These are phyloP conservation scores for Artemisia annua DNA, from an alignment of 129 eudicot genomes.

Conservation along the genomic window DNA sequence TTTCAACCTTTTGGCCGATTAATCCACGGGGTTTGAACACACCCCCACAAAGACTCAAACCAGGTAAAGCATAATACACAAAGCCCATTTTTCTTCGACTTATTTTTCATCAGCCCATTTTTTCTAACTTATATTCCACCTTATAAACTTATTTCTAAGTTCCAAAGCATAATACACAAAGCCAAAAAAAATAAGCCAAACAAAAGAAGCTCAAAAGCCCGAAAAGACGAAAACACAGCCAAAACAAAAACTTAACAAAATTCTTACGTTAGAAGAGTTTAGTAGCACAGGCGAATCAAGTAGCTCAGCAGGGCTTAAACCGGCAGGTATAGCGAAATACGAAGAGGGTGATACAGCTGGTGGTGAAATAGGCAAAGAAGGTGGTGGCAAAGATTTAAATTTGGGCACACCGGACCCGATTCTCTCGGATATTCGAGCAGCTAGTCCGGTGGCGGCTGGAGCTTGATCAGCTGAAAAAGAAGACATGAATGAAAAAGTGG, in stretches of 20 bases:
- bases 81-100: too few relatives aligned
- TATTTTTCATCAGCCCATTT: too few relatives aligned
- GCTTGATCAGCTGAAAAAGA: conserved; percentile 57
- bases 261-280: conserved; percentile 58
- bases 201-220: too few relatives aligned
- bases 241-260: neutral
- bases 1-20: too few relatives aligned
- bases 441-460: conserved; percentile 36
- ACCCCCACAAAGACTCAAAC: too few relatives aligned
- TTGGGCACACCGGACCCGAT: conserved; percentile 70
- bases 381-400: conserved; percentile 84
- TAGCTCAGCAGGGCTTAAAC: conserved; percentile 75
- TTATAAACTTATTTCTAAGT: too few relatives aligned
- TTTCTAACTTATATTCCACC: too few relatives aligned
- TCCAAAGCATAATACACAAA: too few relatives aligned
- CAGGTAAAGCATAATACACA: too few relatives aligned
- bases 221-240: neutral
- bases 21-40: too few relatives aligned
- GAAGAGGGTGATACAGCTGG: conserved; percentile 75
- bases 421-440: conserved; percentile 60
- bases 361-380: conserved; percentile 73
- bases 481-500: conserved; percentile 47
- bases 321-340: conserved; percentile 77
- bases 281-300: conserved; percentile 88
- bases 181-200: neutral